Evolutionary conservation across 257 asterid genomes (phyloP), one percentile per base, ranked within the genome.

Genomic region (Scutellaria galericulata): DNA sequence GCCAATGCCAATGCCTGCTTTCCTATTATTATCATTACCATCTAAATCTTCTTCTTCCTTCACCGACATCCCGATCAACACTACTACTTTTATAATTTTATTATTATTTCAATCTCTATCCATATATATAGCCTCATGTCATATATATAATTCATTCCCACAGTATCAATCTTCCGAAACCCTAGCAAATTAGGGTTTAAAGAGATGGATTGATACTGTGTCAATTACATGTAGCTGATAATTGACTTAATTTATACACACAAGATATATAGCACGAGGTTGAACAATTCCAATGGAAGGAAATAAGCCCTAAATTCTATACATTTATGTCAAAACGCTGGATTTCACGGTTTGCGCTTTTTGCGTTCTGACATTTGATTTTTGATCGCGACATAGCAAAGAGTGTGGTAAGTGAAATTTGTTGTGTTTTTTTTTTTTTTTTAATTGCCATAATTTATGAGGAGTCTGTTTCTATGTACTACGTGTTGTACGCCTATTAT

Each of bases 101-200:
- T 24, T 18, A 18, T 24, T 24, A 24, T 24, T 24, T 24, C 27
- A 24, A 24, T 24, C 27, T 24, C 27, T 24, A 24, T 24, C 41
- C 18, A 18, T 18, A 18, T 18, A 18, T 18, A 18, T 18, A 18
- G 18, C 18, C 18, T 18, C 18, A 18, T 18, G 18, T 18, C 18
- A 18, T 18, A 18, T 18, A 60, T 71, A 70, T 75, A 3, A 48
- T 44, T 70, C 35, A 56, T 40, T 27, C 54, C 54, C 82, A 79
- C 86, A 86, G 89, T 81, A 84, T 82, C 90, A 89, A 84, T 78
- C 85, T 68, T 80, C 12, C 4, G 68, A 80, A 89, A 82, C 84
- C 85, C 92, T 86, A 76, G 4, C 14, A 45, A 27, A 12, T 40
- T 47, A 80, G 87, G 92, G 90, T 79, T 89, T 69, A 18, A 53